Evolutionary conservation across 192 early-diverging fungal genomes (phyloP).

Genomic region (Coemansia sp.): DNA sequence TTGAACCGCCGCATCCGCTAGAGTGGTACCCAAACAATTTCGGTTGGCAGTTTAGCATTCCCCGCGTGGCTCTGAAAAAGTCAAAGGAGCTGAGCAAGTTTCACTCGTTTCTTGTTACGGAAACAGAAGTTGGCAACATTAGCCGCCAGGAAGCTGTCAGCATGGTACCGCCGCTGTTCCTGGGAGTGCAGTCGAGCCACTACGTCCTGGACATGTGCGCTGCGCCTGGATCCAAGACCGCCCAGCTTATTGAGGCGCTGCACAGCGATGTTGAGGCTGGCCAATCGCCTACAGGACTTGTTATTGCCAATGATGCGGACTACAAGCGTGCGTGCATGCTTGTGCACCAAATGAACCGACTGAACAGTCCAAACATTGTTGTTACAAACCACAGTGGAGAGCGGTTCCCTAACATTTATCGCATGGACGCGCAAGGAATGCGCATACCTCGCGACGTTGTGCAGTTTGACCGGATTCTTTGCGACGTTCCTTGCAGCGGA

Average conservation of each 20-base stretch:
- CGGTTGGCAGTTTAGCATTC: constrained; percentile 81
- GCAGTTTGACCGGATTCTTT: constrained; percentile 94
- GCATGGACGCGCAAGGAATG: constrained; percentile 1
- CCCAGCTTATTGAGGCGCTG: constrained; percentile 81
- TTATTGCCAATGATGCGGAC: constrained; percentile 97
- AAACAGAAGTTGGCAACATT: constrained; percentile 98
- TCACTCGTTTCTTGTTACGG: constrained; percentile 91
- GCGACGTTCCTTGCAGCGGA: constrained; percentile 97
- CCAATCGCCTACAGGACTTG: constrained; percentile 66
- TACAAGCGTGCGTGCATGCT: constrained; percentile 88
- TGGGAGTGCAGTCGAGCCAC: constrained; percentile 87
- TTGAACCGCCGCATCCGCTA: constrained; percentile 72
- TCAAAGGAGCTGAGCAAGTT: constrained; percentile 73
- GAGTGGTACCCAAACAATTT: constrained; percentile 88
- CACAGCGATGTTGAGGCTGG: constrained; percentile 59
- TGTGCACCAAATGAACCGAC: constrained; percentile 91
- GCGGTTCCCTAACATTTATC: constrained; percentile 71
- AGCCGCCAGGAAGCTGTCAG: constrained; percentile 93
- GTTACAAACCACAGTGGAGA: constrained; percentile 96
- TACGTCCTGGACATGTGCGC: constrained; percentile 94
- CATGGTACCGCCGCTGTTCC: constrained; percentile 94
- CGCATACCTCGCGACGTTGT: constrained; percentile 44
- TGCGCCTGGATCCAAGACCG: constrained; percentile 97
- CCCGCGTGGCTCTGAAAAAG: constrained; percentile 72
- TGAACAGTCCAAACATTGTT: constrained; percentile 87